Evolutionary conservation across 2,329 filamentous ascomycete species (phyloP), one percentile per base, ranked within the genome.

Genomic region (Ophiobolus disseminans): DNA sequence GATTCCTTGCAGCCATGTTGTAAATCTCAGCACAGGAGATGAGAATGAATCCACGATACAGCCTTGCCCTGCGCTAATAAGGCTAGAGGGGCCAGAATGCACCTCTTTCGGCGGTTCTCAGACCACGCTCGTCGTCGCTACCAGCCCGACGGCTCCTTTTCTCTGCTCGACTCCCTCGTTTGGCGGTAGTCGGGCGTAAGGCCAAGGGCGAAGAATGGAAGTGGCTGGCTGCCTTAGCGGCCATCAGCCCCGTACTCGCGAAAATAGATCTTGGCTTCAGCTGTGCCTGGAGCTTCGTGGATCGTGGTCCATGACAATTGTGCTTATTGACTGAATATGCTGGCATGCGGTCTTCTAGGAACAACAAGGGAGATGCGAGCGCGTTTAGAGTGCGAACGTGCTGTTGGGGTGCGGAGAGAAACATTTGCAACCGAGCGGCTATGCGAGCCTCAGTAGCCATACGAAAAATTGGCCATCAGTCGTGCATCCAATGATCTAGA

Each of bases 251-350:
- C 46, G 22, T 35, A 17, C 25, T 35, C 39, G 34, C 35, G 14
- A 40, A 44, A 44, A 44, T 48, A 44, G 46, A 53, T 46, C 38
- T 32, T 40, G 28, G 42, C 41, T 43, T 53, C 25, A 35, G 50
- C 39, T 50, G 38, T 23, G 40, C 40, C 20, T 31, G 14, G 11
- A 31, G 34, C 22, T 38, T 34, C 9, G 37, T 34, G 20, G 6
- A 31, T 38, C 13, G 20, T 22, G 2, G 19, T 23, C 14, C 11
- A 13, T 6, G 25, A 13, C 25, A 13, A 8, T 13, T 5, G 11
- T 31, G 16, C 28, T 31, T n/a, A n/a, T 31, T 14, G 28, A n/a
- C n/a, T n/a, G n/a, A n/a, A n/a, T n/a, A n/a, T n/a, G n/a, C n/a
- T n/a, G n/a, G n/a, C n/a, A n/a, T n/a, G n/a, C n/a, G n/a, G n/a